Base-by-base conservation (phyloP, 208 protist genomes). In the Acanthamoeba royreba region DNA sequence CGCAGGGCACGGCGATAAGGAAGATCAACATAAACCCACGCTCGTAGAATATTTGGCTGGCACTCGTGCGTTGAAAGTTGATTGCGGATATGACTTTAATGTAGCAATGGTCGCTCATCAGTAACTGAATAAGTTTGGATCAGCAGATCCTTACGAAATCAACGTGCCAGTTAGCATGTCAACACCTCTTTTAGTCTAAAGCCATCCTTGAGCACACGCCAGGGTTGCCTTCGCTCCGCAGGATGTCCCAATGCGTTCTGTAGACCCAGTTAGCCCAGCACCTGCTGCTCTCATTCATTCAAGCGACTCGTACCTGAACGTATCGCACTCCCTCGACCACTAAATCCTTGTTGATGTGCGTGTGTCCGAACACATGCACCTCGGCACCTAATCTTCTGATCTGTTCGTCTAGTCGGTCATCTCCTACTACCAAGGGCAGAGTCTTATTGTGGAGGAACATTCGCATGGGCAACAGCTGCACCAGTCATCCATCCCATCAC, bases 301-400 rank as follows among this genome's bases (percentile, higher is more conserved):
- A 19, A 61, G 22, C 19, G 22, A 22, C 17, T 38, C 77, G 45
- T 15, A 91, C 85, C 85, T 91, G 85, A 13, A 91, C 85, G 33
- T 91, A 91, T n/a, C 85, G 85, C 25, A 91, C 85, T 28, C 85
- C 52, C 4, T 91, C 85, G 53, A 91, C 69, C 49, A 43, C n/a
- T 28, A 42, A 19, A 40, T 91, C 85, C 47, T 91, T 91, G 53
- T 91, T 52, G 53, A 91, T 91, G 55, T 91, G 85, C 0, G 85
- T 74, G 85, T 91, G 85, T 3, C 85, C 85, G 69, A 91, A 91
- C n/a, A 91, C 85, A 72, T 91, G 85, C 45, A 91, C 85, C 4
- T 28, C 35, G 22, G 85, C 69, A 11, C 85, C 85, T 1, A 91
- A 19, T 15, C 53, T 33, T 33, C 85, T 28, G 45, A 91, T 91